Conservation (phyloP, 805 yeast species). For the Tetrapisispora iriomotensis region DNA sequence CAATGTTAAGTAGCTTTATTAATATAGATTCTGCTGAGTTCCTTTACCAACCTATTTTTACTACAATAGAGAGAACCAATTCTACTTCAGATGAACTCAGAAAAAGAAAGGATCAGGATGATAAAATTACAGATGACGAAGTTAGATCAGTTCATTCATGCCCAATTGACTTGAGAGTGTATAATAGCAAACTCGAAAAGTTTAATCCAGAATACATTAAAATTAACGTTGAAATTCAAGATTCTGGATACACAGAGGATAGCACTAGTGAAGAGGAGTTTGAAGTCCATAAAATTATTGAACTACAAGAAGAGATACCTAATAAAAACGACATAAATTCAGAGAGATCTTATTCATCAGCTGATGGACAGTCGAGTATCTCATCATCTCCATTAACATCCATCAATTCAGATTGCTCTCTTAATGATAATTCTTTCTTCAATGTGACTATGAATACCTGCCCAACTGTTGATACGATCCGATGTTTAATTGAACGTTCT, state of each 20-base stretch:
- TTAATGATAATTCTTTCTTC: neutral
- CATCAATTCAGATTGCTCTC: neutral
- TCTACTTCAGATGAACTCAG: neutral
- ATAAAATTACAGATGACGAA: neutral
- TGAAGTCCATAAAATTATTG: too few relatives aligned
- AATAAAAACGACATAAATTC: too few relatives aligned
- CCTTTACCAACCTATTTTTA: neutral
- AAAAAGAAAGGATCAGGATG: neutral
- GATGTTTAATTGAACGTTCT: slow-evolving; percentile 50
- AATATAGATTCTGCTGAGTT: too few relatives aligned
- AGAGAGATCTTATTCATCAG: too few relatives aligned
- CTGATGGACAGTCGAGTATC: too few relatives aligned
- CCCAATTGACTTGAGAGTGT: neutral
- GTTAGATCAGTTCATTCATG: neutral
- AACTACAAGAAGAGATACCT: too few relatives aligned
- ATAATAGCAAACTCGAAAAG: neutral
- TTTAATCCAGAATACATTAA: too few relatives aligned
- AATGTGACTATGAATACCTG: neutral
- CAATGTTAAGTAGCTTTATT: too few relatives aligned
- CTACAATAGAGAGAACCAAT: neutral
- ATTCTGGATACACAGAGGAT: too few relatives aligned
- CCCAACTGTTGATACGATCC: neutral
- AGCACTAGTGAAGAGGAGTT: too few relatives aligned
- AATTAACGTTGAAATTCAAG: too few relatives aligned
- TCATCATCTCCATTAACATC: neutral